phyloP scores from a whole-genome alignment of 768 basidiomycete species.

The Phanerodontia chrysosporium region DNA sequence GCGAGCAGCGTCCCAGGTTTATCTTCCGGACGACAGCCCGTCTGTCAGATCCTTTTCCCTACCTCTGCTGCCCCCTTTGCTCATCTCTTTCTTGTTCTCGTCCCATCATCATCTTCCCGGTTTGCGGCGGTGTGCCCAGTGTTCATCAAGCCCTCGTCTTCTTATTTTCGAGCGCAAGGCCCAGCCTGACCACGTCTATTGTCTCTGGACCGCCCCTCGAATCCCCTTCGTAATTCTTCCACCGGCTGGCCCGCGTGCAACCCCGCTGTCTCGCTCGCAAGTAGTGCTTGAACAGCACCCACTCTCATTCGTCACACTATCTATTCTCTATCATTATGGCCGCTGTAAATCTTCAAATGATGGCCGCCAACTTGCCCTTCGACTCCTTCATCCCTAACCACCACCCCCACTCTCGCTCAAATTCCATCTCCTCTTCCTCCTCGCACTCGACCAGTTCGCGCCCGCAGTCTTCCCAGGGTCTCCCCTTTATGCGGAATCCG shows the following conservation, averaged over 20 bases:
- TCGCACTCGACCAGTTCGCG: constrained; percentile 70
- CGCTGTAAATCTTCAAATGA: constrained; percentile 71
- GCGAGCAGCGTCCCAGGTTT: constrained; percentile 9
- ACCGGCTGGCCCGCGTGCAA: constrained; percentile 20
- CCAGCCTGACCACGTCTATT: constrained; percentile 9
- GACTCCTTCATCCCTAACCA: constrained; percentile 57
- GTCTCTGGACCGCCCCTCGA: constrained; percentile 2
- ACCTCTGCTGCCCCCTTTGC: constrained; percentile 2
- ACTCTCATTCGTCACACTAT: constrained; percentile 17
- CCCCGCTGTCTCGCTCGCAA: constrained; percentile 17
- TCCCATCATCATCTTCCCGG: constrained; percentile 14
- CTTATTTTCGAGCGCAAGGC: constrained; percentile 13
- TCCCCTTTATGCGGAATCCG: constrained; percentile 46
- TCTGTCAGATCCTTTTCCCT: constrained; percentile 10
- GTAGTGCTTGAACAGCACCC: constrained; percentile 12
- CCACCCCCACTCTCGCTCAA: constrained; percentile 69
- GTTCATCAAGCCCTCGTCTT: constrained; percentile 13
- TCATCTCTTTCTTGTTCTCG: constrained; percentile 14
- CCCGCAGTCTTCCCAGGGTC: constrained; percentile 74
- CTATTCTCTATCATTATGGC: constrained; percentile 44
- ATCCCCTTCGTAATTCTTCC: constrained; percentile 18
- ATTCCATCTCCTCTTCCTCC: constrained; percentile 73
- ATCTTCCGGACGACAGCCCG: constrained; percentile 17
- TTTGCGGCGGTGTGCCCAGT: constrained; percentile 6
- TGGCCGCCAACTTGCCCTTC: constrained; percentile 62